Evolutionary conservation across 352 stramenopile species (phyloP).

Genomic region (Globisporangium rhizosaccharum): DNA sequence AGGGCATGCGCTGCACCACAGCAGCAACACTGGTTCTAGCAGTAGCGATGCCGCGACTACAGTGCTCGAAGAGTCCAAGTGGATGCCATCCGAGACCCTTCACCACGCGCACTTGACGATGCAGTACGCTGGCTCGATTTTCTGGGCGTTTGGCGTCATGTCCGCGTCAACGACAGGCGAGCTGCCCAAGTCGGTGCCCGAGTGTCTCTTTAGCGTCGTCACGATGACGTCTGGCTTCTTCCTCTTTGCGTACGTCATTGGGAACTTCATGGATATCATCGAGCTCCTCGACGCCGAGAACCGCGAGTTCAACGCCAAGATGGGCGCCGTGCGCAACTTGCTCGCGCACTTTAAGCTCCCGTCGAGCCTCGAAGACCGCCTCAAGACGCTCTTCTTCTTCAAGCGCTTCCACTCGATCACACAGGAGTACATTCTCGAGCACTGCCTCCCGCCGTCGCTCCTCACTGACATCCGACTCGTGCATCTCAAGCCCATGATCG

Average conservation of each 20-base stretch:
- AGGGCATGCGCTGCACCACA: not conserved
- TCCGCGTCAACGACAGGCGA: conserved; percentile 28
- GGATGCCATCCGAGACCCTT: conserved; percentile 22
- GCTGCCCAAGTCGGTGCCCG: conserved; percentile 18
- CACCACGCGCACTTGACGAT: conserved; percentile 11
- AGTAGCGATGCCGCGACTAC: no score
- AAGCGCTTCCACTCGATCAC: conserved; percentile 48
- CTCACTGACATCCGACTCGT: conserved; percentile 44
- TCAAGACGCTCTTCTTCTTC: conserved; percentile 49
- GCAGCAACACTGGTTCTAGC: no score
- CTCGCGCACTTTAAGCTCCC: conserved; percentile 34
- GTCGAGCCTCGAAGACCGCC: conserved; percentile 17
- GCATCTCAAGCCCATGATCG: conserved; percentile 45
- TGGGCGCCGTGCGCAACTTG: conserved; percentile 33
- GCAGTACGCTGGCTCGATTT: conserved; percentile 29
- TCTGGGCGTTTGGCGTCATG: conserved; percentile 39
- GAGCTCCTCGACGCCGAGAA: conserved; percentile 36
- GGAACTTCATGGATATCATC: conserved; percentile 39
- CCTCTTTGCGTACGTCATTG: conserved; percentile 36
- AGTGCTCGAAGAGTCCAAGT: conserved; percentile 29
- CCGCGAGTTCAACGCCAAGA: conserved; percentile 34
- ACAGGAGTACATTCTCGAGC: conserved; percentile 34
- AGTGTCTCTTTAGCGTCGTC: conserved; percentile 32
- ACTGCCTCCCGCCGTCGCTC: conserved; percentile 37
- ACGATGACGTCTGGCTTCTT: conserved; percentile 35